Base-by-base conservation (phyloP, 768 basidiomycete species). In the Pleurotus ostreatus region DNA sequence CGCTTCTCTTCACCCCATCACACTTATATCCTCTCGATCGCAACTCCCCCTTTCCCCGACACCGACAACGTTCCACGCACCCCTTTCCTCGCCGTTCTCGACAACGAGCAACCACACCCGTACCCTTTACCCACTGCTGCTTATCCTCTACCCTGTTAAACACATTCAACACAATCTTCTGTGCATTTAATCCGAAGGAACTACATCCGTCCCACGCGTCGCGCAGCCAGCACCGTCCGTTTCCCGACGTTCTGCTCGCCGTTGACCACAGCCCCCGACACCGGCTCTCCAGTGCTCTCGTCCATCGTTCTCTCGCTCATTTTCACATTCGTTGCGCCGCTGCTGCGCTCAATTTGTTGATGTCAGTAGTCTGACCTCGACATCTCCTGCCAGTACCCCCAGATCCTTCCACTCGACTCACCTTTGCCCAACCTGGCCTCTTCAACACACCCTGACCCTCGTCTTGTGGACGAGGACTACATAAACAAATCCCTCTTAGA, bases 401-500 rank as follows among this genome's bases (percentile, higher is more conserved):
- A 53, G 23, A 41, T 22, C 23, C 51, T 26, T 41, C 13, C 41
- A 18, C 15, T 25, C 15, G 22, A 56, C 54, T 54, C 62, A 25
- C 55, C 58, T 65, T 66, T 70, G 72, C 72, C 70, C 80, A 79
- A 65, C 63, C 80, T 82, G 81, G 81, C 81, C 71, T 69, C 77
- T 67, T 72, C 76, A 57, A 66, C 74, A 60, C 64, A 66, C 60
- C 67, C 65, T 62, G 74, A 72, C 64, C 74, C 73, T 63, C 74
- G 68, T 60, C 68, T 71, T 56, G 22, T 38, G 37, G 86, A 85
- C 82, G 90, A 92, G 81, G 89, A 88, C 72, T 85, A 85, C 65
- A 90, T 92, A 68, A 92, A 92, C 76, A 85, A 86, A 69, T 91
- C 89, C 55, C 80, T 92, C 57, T 74, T 92, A 62, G 90, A 89